phyloP scores from a whole-genome alignment of 2,329 filamentous ascomycete genomes.

The Metarhizium album region DNA sequence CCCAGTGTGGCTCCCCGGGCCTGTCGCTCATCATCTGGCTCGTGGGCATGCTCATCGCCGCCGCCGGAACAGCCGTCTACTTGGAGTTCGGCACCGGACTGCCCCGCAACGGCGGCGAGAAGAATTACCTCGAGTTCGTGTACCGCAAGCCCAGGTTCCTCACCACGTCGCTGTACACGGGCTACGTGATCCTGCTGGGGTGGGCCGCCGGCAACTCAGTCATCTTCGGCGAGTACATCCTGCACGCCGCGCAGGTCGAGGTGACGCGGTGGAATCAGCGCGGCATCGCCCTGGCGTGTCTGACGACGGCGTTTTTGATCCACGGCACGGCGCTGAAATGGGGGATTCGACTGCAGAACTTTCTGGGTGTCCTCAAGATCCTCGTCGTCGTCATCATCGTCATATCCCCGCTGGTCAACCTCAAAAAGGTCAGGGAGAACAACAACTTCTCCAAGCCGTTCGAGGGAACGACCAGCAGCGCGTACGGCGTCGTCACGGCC shows the following conservation, averaged over 20 bases:
- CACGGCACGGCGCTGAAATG: slow-evolving; percentile 54
- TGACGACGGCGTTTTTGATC: slow-evolving; percentile 54
- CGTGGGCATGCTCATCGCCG: slow-evolving; percentile 49
- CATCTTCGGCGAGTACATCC: slow-evolving; percentile 60
- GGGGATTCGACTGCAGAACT: slow-evolving; percentile 57
- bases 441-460: slow-evolving; percentile 55
- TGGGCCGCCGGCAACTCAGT: slow-evolving; percentile 59
- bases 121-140: slow-evolving; percentile 57
- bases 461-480: slow-evolving; percentile 52
- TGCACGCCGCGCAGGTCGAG: slow-evolving; percentile 52
- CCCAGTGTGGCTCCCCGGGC: slow-evolving; percentile 48
- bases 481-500: slow-evolving; percentile 58
- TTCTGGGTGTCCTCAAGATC: slow-evolving; percentile 57
- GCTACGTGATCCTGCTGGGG: slow-evolving; percentile 52
- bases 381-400: slow-evolving; percentile 55
- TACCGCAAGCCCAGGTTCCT: slow-evolving; percentile 51
- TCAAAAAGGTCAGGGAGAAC: slow-evolving; percentile 45
- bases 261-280: slow-evolving; percentile 58
- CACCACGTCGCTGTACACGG: slow-evolving; percentile 47
- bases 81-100: slow-evolving; percentile 56
- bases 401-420: slow-evolving; percentile 49
- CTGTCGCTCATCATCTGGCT: slow-evolving; percentile 54
- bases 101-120: slow-evolving; percentile 54
- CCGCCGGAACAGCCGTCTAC: slow-evolving; percentile 52
- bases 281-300: slow-evolving; percentile 53